Evolutionary conservation across 371 early-diverging fungal genomes (phyloP), one percentile per base, ranked within the genome.

Genomic region (Apophysomyces trapeziformis): DNA sequence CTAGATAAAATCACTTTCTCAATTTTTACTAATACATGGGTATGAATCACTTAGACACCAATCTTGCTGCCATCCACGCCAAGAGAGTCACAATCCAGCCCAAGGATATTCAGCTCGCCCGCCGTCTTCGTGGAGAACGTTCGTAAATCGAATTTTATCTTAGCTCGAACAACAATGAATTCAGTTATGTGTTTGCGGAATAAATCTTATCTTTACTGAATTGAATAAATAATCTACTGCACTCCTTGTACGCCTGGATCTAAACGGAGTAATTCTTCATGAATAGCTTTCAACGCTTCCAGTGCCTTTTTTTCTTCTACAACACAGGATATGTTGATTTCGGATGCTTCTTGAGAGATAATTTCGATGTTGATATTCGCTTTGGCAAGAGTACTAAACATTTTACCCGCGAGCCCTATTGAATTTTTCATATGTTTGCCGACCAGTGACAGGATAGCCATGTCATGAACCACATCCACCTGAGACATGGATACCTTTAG

Each of bases 31-130:
- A 3, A 47, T 4, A 26, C 32, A 39, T 32, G 21, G 13, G 39
- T 32, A 58, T 57, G 35, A 32, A 26, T 39, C 18, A 18, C 66
- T 63, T 70, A 74, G 94, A 98, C 87, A 98, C 98, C 70, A 95
- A 98, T 86, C 85, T 96, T 74, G 96, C 96, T 68, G 99, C 99
- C 77, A 96, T 96, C 83, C 99, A 99, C 86, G 99, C 97, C 78
- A 97, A 97, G 88, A 90, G 99, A 82, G 99, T 99, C 68, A 99
- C 99, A 77, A 98, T 99, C 84, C 95, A 96, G 87, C 95, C 96
- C 74, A 96, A 96, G 87, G 99, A 99, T 84, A 93, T 99, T 72
- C 95, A 97, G 81, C 86, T 99, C 66, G 99, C 97, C 68, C 89
- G 92, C 65, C 92, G 96, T 80, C 92, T 98, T 72, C 91, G 95